Percentiles rank a stretch among this genome's conserved stretches.
Evolutionary conservation across 2,329 filamentous ascomycete species (phyloP).

Genomic region (Paecilomyces niveus): DNA sequence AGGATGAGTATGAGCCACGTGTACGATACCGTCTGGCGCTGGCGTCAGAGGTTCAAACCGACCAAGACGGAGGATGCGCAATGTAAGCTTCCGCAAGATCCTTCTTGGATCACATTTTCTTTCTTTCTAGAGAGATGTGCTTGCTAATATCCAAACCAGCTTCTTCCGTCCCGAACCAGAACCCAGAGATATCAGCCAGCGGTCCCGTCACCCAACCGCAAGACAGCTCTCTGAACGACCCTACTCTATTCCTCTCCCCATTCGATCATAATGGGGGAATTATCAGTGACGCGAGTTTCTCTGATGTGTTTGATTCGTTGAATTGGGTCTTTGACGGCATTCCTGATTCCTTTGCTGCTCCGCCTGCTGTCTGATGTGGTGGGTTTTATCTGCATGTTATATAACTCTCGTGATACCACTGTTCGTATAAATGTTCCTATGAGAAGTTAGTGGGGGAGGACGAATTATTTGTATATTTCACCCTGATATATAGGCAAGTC

Average conservation of each 20-base stretch:
- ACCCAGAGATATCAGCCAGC: constrained; percentile 31
- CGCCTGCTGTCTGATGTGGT: constrained; percentile 10
- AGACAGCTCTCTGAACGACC: constrained; percentile 22
- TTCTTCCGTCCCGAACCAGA: constrained; percentile 14
- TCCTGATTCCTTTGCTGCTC: constrained; percentile 52
- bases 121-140: neutral
- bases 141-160: neutral
- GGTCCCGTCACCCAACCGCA: constrained; percentile 21
- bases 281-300: constrained; percentile 46
- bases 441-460: neutral
- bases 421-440: neutral
- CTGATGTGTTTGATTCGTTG: constrained; percentile 76
- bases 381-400: neutral
- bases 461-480: neutral
- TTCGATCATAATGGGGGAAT: constrained; percentile 31
- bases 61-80: constrained; percentile 56
- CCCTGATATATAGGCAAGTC: neutral
- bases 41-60: constrained; percentile 59
- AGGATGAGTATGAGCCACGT: constrained; percentile 60
- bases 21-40: constrained; percentile 60
- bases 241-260: constrained; percentile 23
- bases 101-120: neutral
- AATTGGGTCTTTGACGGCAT: constrained; percentile 89
- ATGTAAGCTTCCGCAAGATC: constrained; percentile 44
- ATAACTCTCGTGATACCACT: neutral